phyloP scores from a whole-genome alignment of 225 moss, liverwort and hornwort species.

The Asterella californica region DNA sequence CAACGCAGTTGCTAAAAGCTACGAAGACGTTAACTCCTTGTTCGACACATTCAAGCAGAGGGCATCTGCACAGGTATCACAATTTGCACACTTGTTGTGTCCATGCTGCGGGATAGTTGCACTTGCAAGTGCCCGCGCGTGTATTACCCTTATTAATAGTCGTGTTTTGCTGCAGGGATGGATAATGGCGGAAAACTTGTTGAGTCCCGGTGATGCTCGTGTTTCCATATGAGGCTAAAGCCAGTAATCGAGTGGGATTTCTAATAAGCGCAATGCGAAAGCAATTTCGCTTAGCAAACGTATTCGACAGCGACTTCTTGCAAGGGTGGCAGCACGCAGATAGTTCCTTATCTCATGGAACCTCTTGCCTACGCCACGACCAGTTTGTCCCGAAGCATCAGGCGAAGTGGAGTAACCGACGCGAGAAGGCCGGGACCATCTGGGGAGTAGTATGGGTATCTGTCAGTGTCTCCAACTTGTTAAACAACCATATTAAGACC shows the following conservation, averaged over 20 bases:
- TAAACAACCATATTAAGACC: background rate
- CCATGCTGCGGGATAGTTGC: background rate
- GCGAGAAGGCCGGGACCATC: background rate
- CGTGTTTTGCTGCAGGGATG: constrained; percentile 54
- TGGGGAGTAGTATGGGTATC: too few relatives aligned
- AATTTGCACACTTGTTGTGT: background rate
- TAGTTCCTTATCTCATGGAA: constrained; percentile 4
- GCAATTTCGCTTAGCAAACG: too few relatives aligned
- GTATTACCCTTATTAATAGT: background rate
- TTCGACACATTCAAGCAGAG: constrained; percentile 64
- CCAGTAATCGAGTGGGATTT: background rate
- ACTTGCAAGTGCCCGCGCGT: background rate
- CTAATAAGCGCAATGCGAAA: background rate
- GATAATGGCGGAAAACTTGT: constrained; percentile 75
- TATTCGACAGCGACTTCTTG: background rate
- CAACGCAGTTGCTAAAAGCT: constrained; percentile 68
- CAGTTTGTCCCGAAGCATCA: background rate
- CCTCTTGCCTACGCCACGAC: background rate
- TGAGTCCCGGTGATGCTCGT: constrained; percentile 80
- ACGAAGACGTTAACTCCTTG: constrained; percentile 56
- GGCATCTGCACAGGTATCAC: constrained; percentile 63
- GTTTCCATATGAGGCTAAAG: constrained; percentile 27
- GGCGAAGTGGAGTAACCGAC: background rate
- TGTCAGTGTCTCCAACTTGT: background rate
- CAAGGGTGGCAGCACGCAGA: background rate